Percentiles rank a stretch among this genome's conserved stretches.
Evolutionary conservation across 768 basidiomycete genomes (phyloP).

Genomic region (Mycena capillaripes): DNA sequence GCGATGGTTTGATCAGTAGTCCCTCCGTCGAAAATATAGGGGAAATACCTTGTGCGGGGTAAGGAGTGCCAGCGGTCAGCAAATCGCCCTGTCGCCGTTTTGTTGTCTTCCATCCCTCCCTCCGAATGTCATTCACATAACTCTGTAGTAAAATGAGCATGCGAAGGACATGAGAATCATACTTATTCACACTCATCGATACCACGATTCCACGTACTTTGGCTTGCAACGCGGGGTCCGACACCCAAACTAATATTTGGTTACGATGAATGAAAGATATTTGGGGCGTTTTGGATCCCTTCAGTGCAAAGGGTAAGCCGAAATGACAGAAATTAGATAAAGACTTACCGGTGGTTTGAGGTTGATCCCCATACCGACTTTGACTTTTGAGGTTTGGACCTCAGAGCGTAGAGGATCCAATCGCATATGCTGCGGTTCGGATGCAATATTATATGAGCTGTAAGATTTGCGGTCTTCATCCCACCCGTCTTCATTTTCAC

Average conservation of each 20-base stretch:
- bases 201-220: not conserved
- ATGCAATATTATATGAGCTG: not conserved
- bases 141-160: not conserved
- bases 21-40: too few species aligned
- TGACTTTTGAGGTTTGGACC: not conserved
- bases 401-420: not conserved
- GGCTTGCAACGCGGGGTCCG: not conserved
- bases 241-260: not conserved
- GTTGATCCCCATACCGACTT: not conserved
- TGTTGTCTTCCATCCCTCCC: too few species aligned
- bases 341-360: not conserved
- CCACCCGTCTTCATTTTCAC: not conserved
- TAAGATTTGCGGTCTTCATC: not conserved
- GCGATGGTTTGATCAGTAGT: too few species aligned
- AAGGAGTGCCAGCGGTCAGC: too few species aligned
- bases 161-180: not conserved
- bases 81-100: too few species aligned
- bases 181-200: not conserved
- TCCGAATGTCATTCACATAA: not conserved
- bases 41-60: too few species aligned
- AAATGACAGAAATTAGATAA: not conserved
- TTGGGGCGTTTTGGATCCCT: not conserved
- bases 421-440: not conserved
- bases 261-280: not conserved
- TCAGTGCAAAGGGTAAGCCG: not conserved